Evolutionary conservation across 2,329 filamentous ascomycete genomes (phyloP), one percentile per base, ranked within the genome.

Genomic region (Fusarium brachygibbosum): DNA sequence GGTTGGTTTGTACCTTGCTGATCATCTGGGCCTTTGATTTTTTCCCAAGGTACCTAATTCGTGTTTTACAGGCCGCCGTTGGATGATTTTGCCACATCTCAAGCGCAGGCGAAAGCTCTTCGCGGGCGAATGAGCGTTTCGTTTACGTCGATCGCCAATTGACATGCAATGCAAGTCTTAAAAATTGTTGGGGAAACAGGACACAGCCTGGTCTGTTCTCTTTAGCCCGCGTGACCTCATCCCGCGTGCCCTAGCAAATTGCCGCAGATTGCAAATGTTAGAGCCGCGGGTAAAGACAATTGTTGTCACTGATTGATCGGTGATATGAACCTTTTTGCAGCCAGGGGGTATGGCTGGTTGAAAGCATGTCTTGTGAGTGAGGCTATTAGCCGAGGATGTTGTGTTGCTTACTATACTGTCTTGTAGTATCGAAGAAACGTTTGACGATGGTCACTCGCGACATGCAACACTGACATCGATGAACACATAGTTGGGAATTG

Each of bases 121-220:
- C 25, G 52, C 51, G 53, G 46, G 11, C 69, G 62, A 74, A 74
- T 73, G 51, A 63, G 51, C 37, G 53, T 61, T 55, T 49, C 23
- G 42, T 62, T 50, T 41, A 65, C 58, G 63, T 59, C 59, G 58
- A 73, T 70, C 56, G 52, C 37, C 46, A 61, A 63, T 54, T 63
- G 41, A 63, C 60, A 64, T 66, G 68, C 57, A 53, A 40, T 50
- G 51, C 54, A 66, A 61, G 59, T 51, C 57, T 55, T 62, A 45
- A 70, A 70, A 68, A 58, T 56, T 71, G 68, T 71, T 71, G 68
- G 59, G 68, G 53, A 66, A 65, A 65, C 46, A 60, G 52, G 57
- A 69, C 67, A 52, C 62, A 41, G 34, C 51, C 44, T 71, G 59
- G 64, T 50, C 60, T 58, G 55, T 69, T 66, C 56, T 66, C 37